Base-by-base conservation (phyloP, 2,329 filamentous ascomycete species). In the Sarocladium oryzae region DNA sequence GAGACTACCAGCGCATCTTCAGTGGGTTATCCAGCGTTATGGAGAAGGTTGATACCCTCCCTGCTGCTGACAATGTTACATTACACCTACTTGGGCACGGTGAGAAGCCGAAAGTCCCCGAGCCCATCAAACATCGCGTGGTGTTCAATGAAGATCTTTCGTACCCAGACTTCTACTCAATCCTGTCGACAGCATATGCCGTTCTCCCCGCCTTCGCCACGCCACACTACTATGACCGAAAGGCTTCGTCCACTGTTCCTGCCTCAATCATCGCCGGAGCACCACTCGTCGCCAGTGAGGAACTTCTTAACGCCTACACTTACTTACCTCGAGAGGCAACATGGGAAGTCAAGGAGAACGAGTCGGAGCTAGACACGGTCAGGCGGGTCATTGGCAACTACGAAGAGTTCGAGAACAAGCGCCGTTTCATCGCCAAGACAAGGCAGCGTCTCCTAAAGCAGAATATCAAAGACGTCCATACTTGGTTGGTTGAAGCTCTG, bases 51-150 rank as follows among this genome's bases (percentile, higher is more conserved):
- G 24, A 49, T 18, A 51, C 50, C 3, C 33, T 49, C 2, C 51
- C 56, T 15, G 38, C 40, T 2, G 35, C 52, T 32, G 51, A 55
- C 36, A 56, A 55, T 16, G 59, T 63, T 8, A 52, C 52, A 8
- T 57, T 63, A 11, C 60, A 62, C 40, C 51, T 63, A 6, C 54
- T 63, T 30, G 60, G 60, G 35, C 60, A 63, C 52, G 60, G 60
- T 15, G 51, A 53, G 20, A 45, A 43, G 15, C 60, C 60, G 10
- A n/a, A 54, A 11, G 60, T 63, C 5, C 60, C 60, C 11, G 53
- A 59, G 0, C 37, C 56, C 15, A 53, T 62, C 21, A 49, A 52
- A 43, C 46, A 56, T 49, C 52, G 57, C 48, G 57, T 63, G 46
- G 49, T 50, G 49, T 63, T 63, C 51, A 58, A 63, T 33, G 35